Evolutionary conservation across 2,329 filamentous ascomycete genomes (phyloP), one percentile per base, ranked within the genome.

Genomic region (Emericellopsis atlantica): DNA sequence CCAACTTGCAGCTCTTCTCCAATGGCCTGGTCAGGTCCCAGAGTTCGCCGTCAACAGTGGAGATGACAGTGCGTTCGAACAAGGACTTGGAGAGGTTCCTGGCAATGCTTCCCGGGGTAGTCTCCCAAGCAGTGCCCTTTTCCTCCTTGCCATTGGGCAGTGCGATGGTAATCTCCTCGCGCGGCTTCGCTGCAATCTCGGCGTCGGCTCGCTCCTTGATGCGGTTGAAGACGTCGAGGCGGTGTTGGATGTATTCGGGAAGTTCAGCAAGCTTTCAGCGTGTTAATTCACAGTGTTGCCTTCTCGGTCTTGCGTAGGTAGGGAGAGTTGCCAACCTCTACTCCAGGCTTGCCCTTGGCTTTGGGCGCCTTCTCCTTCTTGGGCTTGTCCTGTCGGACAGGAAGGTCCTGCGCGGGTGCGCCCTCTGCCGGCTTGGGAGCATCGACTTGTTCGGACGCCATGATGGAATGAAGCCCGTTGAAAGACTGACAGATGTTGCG

Each of bases 11-110:
- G 67, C 81, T 86, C 63, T 78, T 79, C 70, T 96, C 92, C 31
- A 98, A 66, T 5, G 90, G 90, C 41, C 92, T 73, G 55, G 90
- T 86, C 49, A 98, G 67, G 65, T 98, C 92, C 92, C 90, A 98
- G 10, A 96, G 70, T 54, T 78, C 72, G 42, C 83, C 86, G 53
- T 96, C 81, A 32, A 96, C 74, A 55, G 79, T 79, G 36, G 90
- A 81, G 54, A 98, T 82, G 45, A 98, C 85, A 36, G 80, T 89
- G 66, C 81, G 84, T 71, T 87, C 87, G 66, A 77, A 84, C 53
- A 84, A 74, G 57, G 79, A 92, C 76, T 84, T 95, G 64, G 72
- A 88, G 60, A 89, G 95, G 54, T 71, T 76, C 64, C 76, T 84
- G 47, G 78, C 77, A 61, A 95, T 80, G 53, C 81, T 72, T 36